Conservation (phyloP, 345 rosid species). For the Psidium friedrichsthalianum region DNA sequence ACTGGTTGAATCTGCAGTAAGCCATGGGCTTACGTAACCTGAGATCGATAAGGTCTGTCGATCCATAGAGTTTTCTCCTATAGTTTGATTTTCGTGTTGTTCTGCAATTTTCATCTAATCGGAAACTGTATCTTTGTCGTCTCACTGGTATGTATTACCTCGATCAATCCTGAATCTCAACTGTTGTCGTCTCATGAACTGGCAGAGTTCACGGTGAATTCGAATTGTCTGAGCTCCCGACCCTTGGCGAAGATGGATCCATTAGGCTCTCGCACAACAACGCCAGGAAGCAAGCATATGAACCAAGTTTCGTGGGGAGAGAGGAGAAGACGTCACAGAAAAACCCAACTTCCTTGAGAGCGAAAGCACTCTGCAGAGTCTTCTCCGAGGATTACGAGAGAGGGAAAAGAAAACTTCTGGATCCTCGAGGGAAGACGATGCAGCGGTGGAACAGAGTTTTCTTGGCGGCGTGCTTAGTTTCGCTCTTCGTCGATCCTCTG, state of each 20-base stretch:
- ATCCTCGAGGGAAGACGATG: slow-evolving; percentile 29
- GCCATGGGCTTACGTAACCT: slow-evolving; percentile 31
- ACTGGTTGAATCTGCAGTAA: background rate
- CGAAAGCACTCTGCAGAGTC: slow-evolving; percentile 4
- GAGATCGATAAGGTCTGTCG: slow-evolving; percentile 58
- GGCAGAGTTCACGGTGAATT: background rate
- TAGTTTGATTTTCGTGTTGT: background rate
- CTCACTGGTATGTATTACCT: background rate
- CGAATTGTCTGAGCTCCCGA: background rate
- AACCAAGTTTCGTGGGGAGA: slow-evolving; percentile 8
- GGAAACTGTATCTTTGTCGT: background rate
- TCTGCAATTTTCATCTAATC: background rate
- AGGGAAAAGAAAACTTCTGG: slow-evolving; percentile 17
- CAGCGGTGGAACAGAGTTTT: slow-evolving; percentile 28
- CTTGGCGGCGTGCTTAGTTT: slow-evolving; percentile 22
- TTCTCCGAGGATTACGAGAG: slow-evolving; percentile 12
- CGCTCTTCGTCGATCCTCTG: slow-evolving; percentile 33
- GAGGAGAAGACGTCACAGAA: slow-evolving; percentile 10
- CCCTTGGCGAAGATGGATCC: background rate
- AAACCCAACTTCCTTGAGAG: background rate
- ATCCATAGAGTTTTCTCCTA: background rate
- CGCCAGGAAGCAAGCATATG: slow-evolving; percentile 3
- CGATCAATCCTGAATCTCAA: background rate
- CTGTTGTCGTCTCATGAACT: background rate
- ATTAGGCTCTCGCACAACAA: background rate